Base-by-base conservation (phyloP, 176 grass and related monocot species). In the Thinopyrum elongatum region DNA sequence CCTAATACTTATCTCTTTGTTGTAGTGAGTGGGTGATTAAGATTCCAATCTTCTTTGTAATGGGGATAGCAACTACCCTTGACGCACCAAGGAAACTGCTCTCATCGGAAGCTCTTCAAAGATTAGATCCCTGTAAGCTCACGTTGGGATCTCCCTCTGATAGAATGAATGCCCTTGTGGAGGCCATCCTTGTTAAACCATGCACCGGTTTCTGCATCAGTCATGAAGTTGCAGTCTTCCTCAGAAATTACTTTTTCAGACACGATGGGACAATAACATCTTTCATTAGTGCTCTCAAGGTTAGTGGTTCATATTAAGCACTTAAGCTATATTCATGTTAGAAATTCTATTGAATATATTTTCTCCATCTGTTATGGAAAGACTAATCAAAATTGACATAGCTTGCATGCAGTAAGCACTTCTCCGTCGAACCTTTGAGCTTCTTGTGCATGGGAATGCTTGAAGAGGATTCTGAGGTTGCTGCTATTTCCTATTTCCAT, bases 381-480 rank as follows among this genome's bases (percentile, higher is more conserved):
- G 21, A 86, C 83, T 91, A 58, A 83, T 77, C 59, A 39, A 69
- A 82, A 39, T 83, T 77, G 64, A 58, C 82, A 60, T 84, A 97
- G 91, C 89, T 98, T 91, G 96, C 93, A 60, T 98, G 96, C 80
- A 87, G 87, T 87, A 92, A 95, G 80, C 96, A 98, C 84, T 95
- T 98, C 82, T 94, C 85, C 7, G 28, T 87, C 68, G 96, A 95
- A 86, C 85, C 93, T 87, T 59, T 92, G 82, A 98, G 96, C 74
- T 98, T 95, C 93, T 83, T 98, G 68, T 92, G 84, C 79, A 74
- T 91, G 71, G 86, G 82, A 88, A 89, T 92, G 60, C 83, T 89
- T 86, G 88, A 95, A 80, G 80, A 86, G 83, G 72, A 98, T 88
- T 84, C 41, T 82, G 83, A 94, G 93, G 95, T 97, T 81, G 73